phyloP scores from a whole-genome alignment of 208 protist species.

The Acanthamoeba rhysodes region DNA sequence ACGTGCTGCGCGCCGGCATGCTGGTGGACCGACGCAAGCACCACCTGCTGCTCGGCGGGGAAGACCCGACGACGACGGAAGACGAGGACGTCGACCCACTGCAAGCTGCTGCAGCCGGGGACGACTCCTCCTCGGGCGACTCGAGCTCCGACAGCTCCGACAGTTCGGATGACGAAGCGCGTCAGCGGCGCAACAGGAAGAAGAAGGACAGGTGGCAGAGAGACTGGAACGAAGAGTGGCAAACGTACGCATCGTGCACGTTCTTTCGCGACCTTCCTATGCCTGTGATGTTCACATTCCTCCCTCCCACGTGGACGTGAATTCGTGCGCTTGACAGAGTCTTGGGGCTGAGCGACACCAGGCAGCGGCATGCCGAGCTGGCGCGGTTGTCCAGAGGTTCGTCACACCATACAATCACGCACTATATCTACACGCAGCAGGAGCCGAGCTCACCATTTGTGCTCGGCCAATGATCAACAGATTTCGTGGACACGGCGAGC shows the following conservation, averaged over 20 bases:
- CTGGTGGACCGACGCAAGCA: not conserved
- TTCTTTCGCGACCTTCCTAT: not conserved
- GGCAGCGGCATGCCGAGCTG: conserved; percentile 11
- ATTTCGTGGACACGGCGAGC: conserved; percentile 60
- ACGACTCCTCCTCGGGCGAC: not conserved
- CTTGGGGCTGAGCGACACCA: not conserved
- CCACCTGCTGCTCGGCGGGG: conserved; percentile 12
- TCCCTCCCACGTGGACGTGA: no score
- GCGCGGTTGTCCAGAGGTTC: conserved; percentile 26
- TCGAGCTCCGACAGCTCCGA: not conserved
- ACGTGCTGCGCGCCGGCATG: conserved; percentile 14
- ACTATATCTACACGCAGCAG: not conserved
- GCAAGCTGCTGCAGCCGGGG: not conserved
- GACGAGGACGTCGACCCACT: not conserved
- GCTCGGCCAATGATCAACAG: not conserved
- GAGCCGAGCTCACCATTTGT: no score
- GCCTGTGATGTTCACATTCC: no score
- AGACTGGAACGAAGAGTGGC: conserved; percentile 69
- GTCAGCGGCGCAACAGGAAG: not conserved
- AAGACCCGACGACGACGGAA: not conserved
- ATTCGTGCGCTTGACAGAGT: not conserved
- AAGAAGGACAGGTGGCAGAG: conserved; percentile 40
- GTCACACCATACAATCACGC: not conserved
- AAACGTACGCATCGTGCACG: conserved; percentile 29
- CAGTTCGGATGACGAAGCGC: not conserved